Base-by-base conservation (phyloP, 495 filamentous ascomycete genomes). In the Podospora fimiseda region DNA sequence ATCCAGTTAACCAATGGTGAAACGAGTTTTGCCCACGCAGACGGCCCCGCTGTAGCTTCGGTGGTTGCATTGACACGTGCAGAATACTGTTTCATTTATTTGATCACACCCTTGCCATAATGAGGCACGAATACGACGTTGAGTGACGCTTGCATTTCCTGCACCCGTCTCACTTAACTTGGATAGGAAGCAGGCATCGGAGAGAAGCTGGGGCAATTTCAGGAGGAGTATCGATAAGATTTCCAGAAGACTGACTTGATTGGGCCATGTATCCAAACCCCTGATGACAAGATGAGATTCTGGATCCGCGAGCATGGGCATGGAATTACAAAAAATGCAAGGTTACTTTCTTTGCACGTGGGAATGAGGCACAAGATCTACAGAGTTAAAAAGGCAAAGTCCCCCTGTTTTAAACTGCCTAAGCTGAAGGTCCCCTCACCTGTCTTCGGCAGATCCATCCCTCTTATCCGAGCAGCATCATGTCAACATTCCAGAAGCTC, bases 401-500 rank as follows among this genome's bases (percentile, higher is more conserved):
- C 20, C n/a, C 15, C 39, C n/a, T 41, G 39, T 42, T 15, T 14
- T 9, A 42, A 42, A 45, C 18, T n/a, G n/a, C n/a, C n/a, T n/a
- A n/a, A n/a, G n/a, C n/a, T n/a, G n/a, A n/a, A n/a, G n/a, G n/a
- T n/a, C n/a, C n/a, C n/a, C n/a, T n/a, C n/a, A n/a, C n/a, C n/a
- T n/a, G 27, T 33, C 27, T 11, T 33, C 27, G 27, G 27, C n/a
- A n/a, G n/a, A n/a, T n/a, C n/a, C n/a, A n/a, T n/a, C n/a, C n/a
- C n/a, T n/a, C n/a, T n/a, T n/a, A n/a, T n/a, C n/a, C n/a, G n/a
- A n/a, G n/a, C n/a, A n/a, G 27, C 44, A 47, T 16, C 44, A 47
- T 47, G 44, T 20, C 44, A 23, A 47, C 44, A 9, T n/a, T 47
- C n/a, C 44, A 47, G 44, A 30, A 47, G 44, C 44, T 47, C 15